Conservation (phyloP, 148 eudicot genomes). For the Rhododendron vialii region DNA sequence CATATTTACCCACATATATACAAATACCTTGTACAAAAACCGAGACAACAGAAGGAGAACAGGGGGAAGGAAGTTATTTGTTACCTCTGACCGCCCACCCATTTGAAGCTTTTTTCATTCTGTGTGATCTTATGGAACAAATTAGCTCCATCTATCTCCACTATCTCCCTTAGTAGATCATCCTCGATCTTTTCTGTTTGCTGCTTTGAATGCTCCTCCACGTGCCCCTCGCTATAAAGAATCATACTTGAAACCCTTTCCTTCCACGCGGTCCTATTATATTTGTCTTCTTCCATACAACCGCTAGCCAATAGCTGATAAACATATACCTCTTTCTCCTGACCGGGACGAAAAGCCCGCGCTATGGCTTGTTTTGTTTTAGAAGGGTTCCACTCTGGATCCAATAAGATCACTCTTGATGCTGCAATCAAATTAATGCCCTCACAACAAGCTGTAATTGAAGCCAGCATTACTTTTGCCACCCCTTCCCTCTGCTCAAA, state of each 20-base stretch:
- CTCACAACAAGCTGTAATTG: slow-evolving; percentile 88
- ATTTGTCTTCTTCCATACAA: slow-evolving; percentile 86
- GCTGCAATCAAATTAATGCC: slow-evolving; percentile 96
- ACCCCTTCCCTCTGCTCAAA: slow-evolving; percentile 88
- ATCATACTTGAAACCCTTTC: slow-evolving; percentile 98
- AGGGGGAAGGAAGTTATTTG: neutral
- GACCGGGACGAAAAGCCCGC: slow-evolving; percentile 92
- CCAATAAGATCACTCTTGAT: slow-evolving; percentile 87
- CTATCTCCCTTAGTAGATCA: slow-evolving; percentile 76
- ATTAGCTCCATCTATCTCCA: slow-evolving; percentile 80
- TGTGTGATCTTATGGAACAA: slow-evolving; percentile 88
- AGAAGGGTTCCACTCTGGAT: slow-evolving; percentile 96
- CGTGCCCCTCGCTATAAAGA: slow-evolving; percentile 71
- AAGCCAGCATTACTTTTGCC: slow-evolving; percentile 82
- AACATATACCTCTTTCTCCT: slow-evolving; percentile 85
- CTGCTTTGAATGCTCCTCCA: slow-evolving; percentile 92
- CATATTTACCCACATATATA: neutral
- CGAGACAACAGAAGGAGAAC: neutral
- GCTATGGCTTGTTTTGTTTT: slow-evolving; percentile 97
- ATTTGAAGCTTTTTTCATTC: slow-evolving; percentile 81
- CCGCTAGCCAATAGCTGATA: slow-evolving; percentile 81
- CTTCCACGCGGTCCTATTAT: slow-evolving; percentile 83
- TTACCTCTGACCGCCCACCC: neutral
- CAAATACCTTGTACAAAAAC: neutral
- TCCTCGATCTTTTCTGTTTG: slow-evolving; percentile 94